Percentiles rank a stretch among this genome's conserved stretches.
Evolutionary conservation across 176 grass and related monocot species (phyloP).

Genomic region (Oryza nivara): DNA sequence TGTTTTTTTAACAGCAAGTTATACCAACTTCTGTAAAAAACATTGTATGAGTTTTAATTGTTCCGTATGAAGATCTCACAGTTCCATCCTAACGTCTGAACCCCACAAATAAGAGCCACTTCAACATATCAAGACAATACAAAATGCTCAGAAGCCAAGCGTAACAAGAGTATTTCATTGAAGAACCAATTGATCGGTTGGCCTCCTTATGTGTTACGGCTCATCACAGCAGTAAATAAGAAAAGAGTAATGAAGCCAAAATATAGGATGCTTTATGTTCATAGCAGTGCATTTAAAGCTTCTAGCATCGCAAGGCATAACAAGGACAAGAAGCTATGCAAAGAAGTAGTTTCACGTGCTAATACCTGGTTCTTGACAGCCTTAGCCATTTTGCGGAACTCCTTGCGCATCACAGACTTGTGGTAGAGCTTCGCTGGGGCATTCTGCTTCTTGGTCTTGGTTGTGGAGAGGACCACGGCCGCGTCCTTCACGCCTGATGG

Average conservation of each 20-base stretch:
- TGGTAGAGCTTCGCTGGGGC: conserved; percentile 49
- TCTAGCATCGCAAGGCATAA: not conserved
- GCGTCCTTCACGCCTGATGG: conserved; percentile 49
- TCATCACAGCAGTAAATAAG: conserved; percentile 66
- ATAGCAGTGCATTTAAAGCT: not conserved
- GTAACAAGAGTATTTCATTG: conserved; percentile 70
- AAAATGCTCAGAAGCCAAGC: conserved; percentile 65
- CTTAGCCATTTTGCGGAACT: conserved; percentile 89
- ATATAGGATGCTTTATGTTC: not conserved
- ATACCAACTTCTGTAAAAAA: no score
- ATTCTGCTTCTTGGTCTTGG: conserved; percentile 87
- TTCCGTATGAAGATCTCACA: no score
- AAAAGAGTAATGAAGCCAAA: not conserved
- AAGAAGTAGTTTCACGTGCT: not conserved
- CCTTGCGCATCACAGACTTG: conserved; percentile 83
- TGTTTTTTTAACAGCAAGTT: no score
- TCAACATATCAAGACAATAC: no score
- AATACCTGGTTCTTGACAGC: conserved; percentile 87
- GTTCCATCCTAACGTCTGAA: no score
- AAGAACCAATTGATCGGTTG: conserved; percentile 60
- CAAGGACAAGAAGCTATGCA: not conserved
- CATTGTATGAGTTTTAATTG: no score
- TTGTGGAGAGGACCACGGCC: conserved; percentile 51
- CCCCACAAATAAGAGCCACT: not conserved
- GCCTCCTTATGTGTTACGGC: conserved; percentile 65